A percentile compares a stretch with the other conserved stretches of the same genome.
Evolutionary conservation across 2,329 filamentous ascomycete species (phyloP).

Genomic region (Phaeoacremonium minimum): DNA sequence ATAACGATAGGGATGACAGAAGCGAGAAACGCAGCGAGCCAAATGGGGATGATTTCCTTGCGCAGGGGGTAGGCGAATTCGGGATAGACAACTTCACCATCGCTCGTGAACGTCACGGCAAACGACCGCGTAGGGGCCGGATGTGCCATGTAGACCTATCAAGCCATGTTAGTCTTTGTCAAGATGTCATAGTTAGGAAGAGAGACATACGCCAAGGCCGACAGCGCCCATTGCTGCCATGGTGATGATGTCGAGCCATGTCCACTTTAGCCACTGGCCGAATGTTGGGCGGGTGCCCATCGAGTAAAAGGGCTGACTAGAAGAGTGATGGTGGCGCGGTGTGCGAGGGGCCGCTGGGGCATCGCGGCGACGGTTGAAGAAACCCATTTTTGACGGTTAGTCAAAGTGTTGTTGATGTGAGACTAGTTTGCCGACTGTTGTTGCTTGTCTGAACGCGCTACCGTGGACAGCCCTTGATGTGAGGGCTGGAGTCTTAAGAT

Average conservation of each 20-base stretch:
- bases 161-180: neutral
- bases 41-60: slow-evolving; percentile 68
- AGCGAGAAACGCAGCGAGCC: slow-evolving; percentile 63
- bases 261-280: slow-evolving; percentile 65
- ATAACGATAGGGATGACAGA: slow-evolving; percentile 60
- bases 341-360: slow-evolving; percentile 4
- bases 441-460: too few species aligned
- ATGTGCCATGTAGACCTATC: slow-evolving; percentile 56
- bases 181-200: slow-evolving; percentile 1
- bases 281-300: slow-evolving; percentile 32
- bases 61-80: slow-evolving; percentile 68
- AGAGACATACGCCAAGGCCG: slow-evolving; percentile 56
- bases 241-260: slow-evolving; percentile 63
- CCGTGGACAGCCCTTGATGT: too few species aligned
- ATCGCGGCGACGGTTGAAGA: slow-evolving; percentile 17
- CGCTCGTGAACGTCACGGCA: slow-evolving; percentile 54
- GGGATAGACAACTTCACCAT: slow-evolving; percentile 66
- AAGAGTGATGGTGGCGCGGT: slow-evolving; percentile 2
- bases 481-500: too few species aligned
- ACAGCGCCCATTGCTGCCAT: slow-evolving; percentile 63
- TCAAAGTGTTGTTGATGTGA: too few species aligned
- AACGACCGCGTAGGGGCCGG: slow-evolving; percentile 68
- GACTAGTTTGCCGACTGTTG: too few species aligned
- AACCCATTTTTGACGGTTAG: too few species aligned
- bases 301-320: slow-evolving; percentile 14